Base-by-base conservation (phyloP, 257 asterid genomes). In the Solanum virginianum region DNA sequence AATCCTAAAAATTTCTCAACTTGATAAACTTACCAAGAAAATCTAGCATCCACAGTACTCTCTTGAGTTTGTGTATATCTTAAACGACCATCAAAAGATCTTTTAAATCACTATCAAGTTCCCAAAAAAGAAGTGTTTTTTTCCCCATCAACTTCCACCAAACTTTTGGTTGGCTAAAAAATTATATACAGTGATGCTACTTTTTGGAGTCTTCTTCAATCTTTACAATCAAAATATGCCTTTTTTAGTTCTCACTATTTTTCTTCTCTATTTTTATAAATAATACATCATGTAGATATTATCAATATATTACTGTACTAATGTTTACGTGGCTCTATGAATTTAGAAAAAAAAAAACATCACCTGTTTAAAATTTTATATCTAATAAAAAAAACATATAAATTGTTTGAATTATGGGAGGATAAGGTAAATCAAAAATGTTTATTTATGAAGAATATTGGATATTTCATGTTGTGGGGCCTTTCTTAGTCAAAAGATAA, bases 71-170 rank as follows among this genome's bases (percentile, higher is more conserved):
- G 41, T 26, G 71, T 63, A 63, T 57, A 63, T 60, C 68, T 39
- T 41, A 71, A 55, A 71, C 71, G 45, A 82, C 51, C 72, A 85
- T 41, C 75, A 15, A 12, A 43, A 60, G 86, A 82, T 83, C 83
- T 84, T 79, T 88, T 24, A 89, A 86, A 88, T 91, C 90, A 80
- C 91, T 90, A 84, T 86, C 91, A 77, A 26, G 85, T 84, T 32
- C 60, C 89, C 80, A 89, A 89, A 71, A 70, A 1, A 84, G 84
- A 84, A 87, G 84, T 81, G 82, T 86, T 89, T 71, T 17, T 17
- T 32, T 10, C 3, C 36, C 16, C 49, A 41, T 70, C 55, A 70
- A 70, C 80, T 70, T 70, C 4, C 26, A 79, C 49, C 43, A 10
- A 77, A 53, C 49, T 26, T 5, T 72, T 75, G 32, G 22, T 75